These are phyloP conservation scores for Saturnispora hagleri DNA, from an alignment of 805 yeast species.

Conservation along the genomic window DNA sequence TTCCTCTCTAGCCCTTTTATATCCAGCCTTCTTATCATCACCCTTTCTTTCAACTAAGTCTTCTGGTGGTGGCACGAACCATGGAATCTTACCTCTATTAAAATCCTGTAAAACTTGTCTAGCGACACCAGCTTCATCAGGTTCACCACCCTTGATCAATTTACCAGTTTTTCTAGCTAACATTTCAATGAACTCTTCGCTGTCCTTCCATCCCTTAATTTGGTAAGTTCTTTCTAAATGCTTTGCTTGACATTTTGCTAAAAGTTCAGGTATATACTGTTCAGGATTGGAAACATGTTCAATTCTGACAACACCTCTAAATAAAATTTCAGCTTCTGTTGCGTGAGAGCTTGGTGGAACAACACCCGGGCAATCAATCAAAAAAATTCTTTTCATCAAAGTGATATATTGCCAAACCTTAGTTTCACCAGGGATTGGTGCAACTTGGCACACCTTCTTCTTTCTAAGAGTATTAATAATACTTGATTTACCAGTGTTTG, in stretches of 20 bases:
- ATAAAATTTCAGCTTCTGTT: slow-evolving; percentile 81
- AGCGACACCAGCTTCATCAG: slow-evolving; percentile 89
- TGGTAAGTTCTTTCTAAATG: slow-evolving; percentile 95
- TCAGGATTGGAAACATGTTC: slow-evolving; percentile 95
- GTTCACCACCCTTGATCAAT: slow-evolving; percentile 93
- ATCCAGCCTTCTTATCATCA: slow-evolving; percentile 45
- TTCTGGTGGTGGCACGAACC: slow-evolving; percentile 94
- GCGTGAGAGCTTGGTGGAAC: slow-evolving; percentile 93
- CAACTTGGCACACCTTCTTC: slow-evolving; percentile 94
- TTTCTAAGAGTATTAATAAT: slow-evolving; percentile 87
- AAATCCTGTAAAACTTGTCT: slow-evolving; percentile 87
- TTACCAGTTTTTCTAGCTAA: slow-evolving; percentile 91
- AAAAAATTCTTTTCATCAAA: slow-evolving; percentile 87
- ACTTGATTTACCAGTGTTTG: slow-evolving; percentile 96
- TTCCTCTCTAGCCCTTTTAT: slow-evolving; percentile 45
- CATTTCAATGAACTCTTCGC: slow-evolving; percentile 78
- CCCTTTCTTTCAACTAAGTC: slow-evolving; percentile 51
- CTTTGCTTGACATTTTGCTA: slow-evolving; percentile 75
- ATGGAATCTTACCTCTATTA: slow-evolving; percentile 94
- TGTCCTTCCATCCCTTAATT: slow-evolving; percentile 76
- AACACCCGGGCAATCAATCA: slow-evolving; percentile 98
- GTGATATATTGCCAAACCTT: slow-evolving; percentile 99
- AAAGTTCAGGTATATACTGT: slow-evolving; percentile 83
- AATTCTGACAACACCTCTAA: slow-evolving; percentile 98
- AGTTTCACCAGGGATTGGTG: slow-evolving; percentile 98